Conservation (phyloP, 139 green algal species). For the Pleodorina starrii region DNA sequence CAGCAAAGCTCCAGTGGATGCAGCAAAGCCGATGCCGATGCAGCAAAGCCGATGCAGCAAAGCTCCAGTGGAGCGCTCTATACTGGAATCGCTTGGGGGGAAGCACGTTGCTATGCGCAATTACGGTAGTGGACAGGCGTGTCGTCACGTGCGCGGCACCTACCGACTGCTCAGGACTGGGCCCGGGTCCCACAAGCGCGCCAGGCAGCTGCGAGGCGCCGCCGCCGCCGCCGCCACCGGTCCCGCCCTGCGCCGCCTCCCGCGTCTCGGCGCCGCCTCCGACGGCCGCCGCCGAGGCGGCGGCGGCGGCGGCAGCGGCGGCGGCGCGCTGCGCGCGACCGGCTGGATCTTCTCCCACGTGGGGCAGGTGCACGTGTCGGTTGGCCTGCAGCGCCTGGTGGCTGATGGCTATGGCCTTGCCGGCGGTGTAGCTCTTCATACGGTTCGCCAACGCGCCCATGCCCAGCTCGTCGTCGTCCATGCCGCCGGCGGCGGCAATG, state of each 20-base stretch:
- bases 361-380: constrained; percentile 44
- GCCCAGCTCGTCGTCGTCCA: constrained; percentile 40
- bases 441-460: constrained; percentile 17
- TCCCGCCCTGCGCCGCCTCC: too few species aligned
- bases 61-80: too few species aligned
- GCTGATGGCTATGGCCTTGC: constrained; percentile 47
- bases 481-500: constrained; percentile 14
- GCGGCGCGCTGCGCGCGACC: neutral
- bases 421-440: constrained; percentile 49
- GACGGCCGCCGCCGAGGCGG: too few species aligned
- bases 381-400: constrained; percentile 48
- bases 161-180: neutral
- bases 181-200: neutral
- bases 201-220: neutral
- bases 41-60: too few species aligned
- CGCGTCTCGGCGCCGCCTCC: too few species aligned
- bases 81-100: too few species aligned
- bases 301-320: neutral
- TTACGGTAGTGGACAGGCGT: too few species aligned
- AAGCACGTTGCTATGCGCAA: too few species aligned
- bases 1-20: too few species aligned
- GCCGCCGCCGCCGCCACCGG: neutral
- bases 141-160: too few species aligned
- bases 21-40: too few species aligned
- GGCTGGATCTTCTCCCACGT: neutral